Base-by-base conservation (phyloP, 2,329 filamentous ascomycete genomes). In the Plenodomus tracheiphilus region DNA sequence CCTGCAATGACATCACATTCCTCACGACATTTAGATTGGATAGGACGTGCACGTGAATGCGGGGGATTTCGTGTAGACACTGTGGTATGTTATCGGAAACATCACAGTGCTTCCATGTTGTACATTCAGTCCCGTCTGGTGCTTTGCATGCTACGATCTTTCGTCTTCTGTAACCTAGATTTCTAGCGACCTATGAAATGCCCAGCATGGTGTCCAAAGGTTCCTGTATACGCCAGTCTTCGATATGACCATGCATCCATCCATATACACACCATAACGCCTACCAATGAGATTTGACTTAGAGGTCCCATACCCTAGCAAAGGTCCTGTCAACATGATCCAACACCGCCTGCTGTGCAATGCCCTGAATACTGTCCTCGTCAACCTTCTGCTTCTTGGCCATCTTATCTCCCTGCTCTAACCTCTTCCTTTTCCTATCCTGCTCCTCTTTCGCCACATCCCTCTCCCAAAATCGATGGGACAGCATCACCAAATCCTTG, bases 401-500 rank as follows among this genome's bases (percentile, higher is more conserved):
- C 7, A 4, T 11, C 35, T 37, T 37, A 3, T 37, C 35, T 10
- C 16, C 35, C 35, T 37, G 5, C 4, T 37, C 35, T 17, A 3
- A 18, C 21, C 41, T 41, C 42, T 54, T 55, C 21, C 58, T 21
- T 47, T 58, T 61, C 39, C 36, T 51, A 10, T 19, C 34, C 34
- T 47, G 47, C 45, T 42, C 36, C 28, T 41, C 49, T 20, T 45
- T 35, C 5, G 45, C 51, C 28, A 50, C 39, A 19, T 47, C 49
- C 19, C 15, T 41, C 1, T 38, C 17, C 65, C 66, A 69, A 30
- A 70, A 70, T 11, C 65, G 64, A 50, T 70, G 66, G 4, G 36
- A 28, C 1, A 37, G n/a, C 11, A 45, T 16, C 0, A 59, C 51
- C 2, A 41, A 42, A 4, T 54, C 49, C 2, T 43, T 37, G 4